These are phyloP conservation scores for Lactarius deliciosus DNA, from an alignment of 768 basidiomycete genomes.

Conservation along the genomic window DNA sequence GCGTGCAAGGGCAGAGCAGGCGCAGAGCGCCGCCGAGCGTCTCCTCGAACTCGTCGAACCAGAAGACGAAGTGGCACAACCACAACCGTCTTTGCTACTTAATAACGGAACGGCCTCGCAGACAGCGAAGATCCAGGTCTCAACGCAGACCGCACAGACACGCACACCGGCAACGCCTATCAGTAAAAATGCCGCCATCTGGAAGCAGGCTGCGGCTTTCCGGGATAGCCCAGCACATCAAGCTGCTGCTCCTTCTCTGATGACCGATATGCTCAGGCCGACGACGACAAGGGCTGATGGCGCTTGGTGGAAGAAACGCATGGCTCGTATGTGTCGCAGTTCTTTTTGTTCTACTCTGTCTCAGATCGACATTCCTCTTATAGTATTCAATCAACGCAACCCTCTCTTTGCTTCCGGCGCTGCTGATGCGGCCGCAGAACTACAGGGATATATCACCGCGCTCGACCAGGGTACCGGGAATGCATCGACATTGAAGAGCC, in stretches of 20 bases:
- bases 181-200: slow-evolving; percentile 53
- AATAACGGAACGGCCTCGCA: slow-evolving; percentile 38
- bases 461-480: slow-evolving; percentile 56
- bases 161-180: slow-evolving; percentile 63
- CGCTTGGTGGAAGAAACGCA: slow-evolving; percentile 84
- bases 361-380: slow-evolving; percentile 7
- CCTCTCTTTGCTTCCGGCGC: slow-evolving; percentile 43
- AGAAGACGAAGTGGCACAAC: slow-evolving; percentile 50
- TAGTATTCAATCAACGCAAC: slow-evolving; percentile 53
- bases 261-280: slow-evolving; percentile 30
- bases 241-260: slow-evolving; percentile 59
- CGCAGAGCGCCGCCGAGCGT: slow-evolving; percentile 88
- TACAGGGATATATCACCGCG: slow-evolving; percentile 52
- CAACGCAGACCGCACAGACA: slow-evolving; percentile 36
- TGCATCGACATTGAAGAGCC: slow-evolving; percentile 57
- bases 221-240: slow-evolving; percentile 72
- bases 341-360: background rate
- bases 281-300: slow-evolving; percentile 70
- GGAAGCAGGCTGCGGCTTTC: slow-evolving; percentile 77
- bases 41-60: slow-evolving; percentile 84
- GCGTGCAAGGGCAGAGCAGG: slow-evolving; percentile 86
- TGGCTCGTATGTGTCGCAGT: slow-evolving; percentile 52
- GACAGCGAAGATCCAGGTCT: slow-evolving; percentile 43
- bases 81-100: slow-evolving; percentile 22
- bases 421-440: slow-evolving; percentile 47